A percentile compares a stretch with the other conserved stretches of the same genome.
Conservation (phyloP, 805 yeast species). For the Ogataea sp. region DNA sequence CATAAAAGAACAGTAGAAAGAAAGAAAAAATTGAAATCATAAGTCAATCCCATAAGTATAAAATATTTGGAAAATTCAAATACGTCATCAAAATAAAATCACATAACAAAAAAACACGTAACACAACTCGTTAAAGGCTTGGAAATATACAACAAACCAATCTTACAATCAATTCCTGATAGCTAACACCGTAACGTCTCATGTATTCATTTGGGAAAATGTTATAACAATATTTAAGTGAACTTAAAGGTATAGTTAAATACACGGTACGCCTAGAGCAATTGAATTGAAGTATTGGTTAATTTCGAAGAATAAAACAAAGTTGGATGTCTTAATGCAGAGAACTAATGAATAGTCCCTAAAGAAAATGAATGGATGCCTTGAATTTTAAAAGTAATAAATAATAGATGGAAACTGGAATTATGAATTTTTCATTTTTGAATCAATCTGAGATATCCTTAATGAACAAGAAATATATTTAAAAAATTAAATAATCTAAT, state of each 20-base stretch:
- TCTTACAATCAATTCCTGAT: constrained; percentile 41
- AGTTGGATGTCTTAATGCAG: background rate
- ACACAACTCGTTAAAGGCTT: background rate
- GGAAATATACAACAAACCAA: constrained; percentile 1
- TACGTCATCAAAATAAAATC: too few relatives aligned
- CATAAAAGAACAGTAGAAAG: background rate
- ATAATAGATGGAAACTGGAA: too few relatives aligned
- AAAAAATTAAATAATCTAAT: background rate
- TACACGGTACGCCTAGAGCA: constrained; percentile 60
- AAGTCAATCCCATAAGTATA: background rate
- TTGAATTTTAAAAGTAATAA: background rate
- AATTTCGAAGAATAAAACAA: background rate
- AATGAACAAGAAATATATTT: background rate
- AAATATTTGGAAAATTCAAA: too few relatives aligned
- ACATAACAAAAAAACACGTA: background rate
- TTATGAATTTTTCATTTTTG: too few relatives aligned
- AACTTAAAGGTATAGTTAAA: constrained; percentile 22
- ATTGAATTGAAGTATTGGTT: constrained; percentile 24
- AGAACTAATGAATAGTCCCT: too few relatives aligned
- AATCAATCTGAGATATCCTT: background rate
- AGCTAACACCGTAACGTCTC: constrained; percentile 55
- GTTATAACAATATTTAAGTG: constrained; percentile 9
- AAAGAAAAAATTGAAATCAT: background rate
- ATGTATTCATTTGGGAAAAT: constrained; percentile 18
- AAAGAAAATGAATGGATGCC: too few relatives aligned